Conservation (phyloP, 495 filamentous ascomycete species). For the Tuber brumale region DNA sequence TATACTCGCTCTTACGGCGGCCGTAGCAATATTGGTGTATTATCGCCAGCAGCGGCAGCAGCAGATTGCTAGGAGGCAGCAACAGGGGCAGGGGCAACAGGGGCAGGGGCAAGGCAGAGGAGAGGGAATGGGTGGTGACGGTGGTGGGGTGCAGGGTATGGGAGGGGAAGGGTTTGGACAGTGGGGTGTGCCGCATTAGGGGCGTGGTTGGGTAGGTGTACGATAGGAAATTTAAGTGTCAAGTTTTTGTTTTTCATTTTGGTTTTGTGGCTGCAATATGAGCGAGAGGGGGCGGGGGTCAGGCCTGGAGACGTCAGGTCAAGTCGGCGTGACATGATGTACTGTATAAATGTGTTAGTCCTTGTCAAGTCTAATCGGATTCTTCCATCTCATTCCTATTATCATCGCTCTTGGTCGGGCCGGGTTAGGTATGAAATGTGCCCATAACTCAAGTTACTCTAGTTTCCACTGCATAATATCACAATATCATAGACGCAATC, state of each 20-base stretch:
- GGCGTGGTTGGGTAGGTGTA: neutral
- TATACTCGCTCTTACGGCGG: conserved; percentile 69
- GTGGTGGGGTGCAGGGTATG: conserved; percentile 15
- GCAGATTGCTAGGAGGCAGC: conserved; percentile 41
- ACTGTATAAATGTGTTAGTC: neutral
- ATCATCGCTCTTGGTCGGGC: neutral
- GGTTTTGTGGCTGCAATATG: conserved; percentile 7
- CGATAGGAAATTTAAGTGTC: conserved; percentile 2
- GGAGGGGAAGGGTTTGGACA: conserved; percentile 18
- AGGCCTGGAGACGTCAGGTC: neutral
- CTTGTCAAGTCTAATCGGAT: neutral
- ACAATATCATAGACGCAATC: neutral
- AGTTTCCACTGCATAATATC: neutral
- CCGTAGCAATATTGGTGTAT: conserved; percentile 69
- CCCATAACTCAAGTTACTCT: neutral
- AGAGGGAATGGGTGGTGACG: conserved; percentile 2
- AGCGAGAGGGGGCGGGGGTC: neutral
- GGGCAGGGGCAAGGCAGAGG: neutral
- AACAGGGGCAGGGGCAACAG: conserved; percentile 19
- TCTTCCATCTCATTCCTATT: neutral
- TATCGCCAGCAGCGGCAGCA: conserved; percentile 73
- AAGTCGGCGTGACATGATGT: neutral
- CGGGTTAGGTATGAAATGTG: neutral
- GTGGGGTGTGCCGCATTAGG: conserved; percentile 39
- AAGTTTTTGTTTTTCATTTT: conserved; percentile 1